Evolutionary conservation across 495 filamentous ascomycete species (phyloP).

Genomic region (Aspergillus bertholletiae): DNA sequence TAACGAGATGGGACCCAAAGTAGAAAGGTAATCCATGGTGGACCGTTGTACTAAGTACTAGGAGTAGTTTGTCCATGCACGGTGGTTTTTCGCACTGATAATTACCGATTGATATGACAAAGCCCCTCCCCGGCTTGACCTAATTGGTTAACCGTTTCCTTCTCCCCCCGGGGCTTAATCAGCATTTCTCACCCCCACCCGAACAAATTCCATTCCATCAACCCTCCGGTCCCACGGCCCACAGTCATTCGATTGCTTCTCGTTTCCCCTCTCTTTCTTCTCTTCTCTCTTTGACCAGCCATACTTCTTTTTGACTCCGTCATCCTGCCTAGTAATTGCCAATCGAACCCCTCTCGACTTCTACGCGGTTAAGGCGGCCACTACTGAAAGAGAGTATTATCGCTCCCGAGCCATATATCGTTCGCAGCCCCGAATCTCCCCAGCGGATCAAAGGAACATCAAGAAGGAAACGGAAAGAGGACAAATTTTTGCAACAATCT

Average conservation of each 20-base stretch:
- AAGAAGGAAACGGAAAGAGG: background rate
- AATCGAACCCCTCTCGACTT: background rate
- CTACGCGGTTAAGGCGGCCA: background rate
- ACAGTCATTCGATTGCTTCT: slow-evolving; percentile 3
- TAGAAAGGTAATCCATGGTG: too few species aligned
- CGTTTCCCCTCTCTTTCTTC: slow-evolving; percentile 8
- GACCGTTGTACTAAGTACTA: too few species aligned
- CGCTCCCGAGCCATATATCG: background rate
- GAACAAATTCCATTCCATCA: slow-evolving; percentile 13
- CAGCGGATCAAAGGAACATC: background rate
- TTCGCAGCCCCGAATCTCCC: background rate
- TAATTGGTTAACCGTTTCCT: background rate
- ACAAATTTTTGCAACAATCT: background rate
- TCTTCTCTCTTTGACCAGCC: background rate
- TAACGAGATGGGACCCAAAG: too few species aligned
- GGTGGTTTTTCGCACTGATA: background rate
- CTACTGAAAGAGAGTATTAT: background rate
- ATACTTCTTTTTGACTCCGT: slow-evolving; percentile 5
- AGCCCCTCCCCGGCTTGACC: background rate
- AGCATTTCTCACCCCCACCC: slow-evolving; percentile 5
- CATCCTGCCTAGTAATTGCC: background rate
- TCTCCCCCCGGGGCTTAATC: slow-evolving; percentile 1
- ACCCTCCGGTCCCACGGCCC: slow-evolving; percentile 10
- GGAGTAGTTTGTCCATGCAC: background rate
- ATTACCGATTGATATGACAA: background rate